Base-by-base conservation (phyloP, 1,284 basidiomycete species). In the Apiotrichum sp. region DNA sequence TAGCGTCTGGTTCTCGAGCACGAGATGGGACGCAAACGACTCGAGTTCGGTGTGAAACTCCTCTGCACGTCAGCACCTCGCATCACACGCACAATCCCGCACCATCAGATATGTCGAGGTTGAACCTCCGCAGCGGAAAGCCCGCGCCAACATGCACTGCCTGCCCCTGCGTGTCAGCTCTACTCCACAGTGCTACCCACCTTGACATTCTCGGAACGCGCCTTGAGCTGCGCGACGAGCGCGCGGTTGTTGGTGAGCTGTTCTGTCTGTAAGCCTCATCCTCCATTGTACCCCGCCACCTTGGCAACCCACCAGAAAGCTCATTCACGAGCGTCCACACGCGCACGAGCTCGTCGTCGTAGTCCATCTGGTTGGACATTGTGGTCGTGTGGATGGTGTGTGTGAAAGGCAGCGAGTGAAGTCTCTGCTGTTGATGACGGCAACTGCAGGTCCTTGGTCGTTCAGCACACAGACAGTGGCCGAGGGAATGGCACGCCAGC, bases 21-120 rank as follows among this genome's bases (percentile, higher is more conserved):
- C 85, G 40, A 93, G 84, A 61, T 90, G 87, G 1, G 91, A 90
- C 70, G 93, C 93, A 68, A 84, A 82, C 33, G 88, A 83, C 75
- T 98, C 95, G 4, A 98, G 78, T 72, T 96, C 93, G 3, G 89
- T 90, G 65, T 93, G 87, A 75, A 98, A 97, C 44, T 82, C 79
- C 80, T 98, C 95, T 97, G 73, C 35, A 49, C 16, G 43, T 52
- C 22, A 59, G 53, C 16, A 3, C 31, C 22, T 22, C 22, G 22
- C 22, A 22, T 22, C 22, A 22, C 22, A 22, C 22, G 22, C n/a
- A 31, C 33, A 11, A 35, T 31, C 11, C 66, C 82, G 54, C 67
- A 85, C 84, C 89, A 83, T 93, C 86, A 40, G 89, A 84, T 38
- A 98, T 84, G 72, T 98, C 95, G n/a, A 87, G 84, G 74, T 98